Evolutionary conservation across 768 basidiomycete species (phyloP), one percentile per base, ranked within the genome.

Genomic region (Mycena alexandri): DNA sequence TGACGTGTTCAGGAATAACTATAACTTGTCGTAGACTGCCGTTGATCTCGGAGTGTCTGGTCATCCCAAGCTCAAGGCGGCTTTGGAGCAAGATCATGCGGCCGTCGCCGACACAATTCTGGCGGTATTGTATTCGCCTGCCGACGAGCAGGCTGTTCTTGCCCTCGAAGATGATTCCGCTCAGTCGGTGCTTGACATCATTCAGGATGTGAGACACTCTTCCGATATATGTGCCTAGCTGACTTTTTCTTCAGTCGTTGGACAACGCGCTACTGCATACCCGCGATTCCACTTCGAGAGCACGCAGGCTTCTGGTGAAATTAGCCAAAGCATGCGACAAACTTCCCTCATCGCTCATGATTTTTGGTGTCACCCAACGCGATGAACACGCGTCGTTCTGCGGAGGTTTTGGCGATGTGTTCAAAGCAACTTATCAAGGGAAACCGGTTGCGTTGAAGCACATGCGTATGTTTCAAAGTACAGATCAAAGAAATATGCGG

Each of bases 181-280:
- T 0, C 70, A 71, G 38, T 64, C 66, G 3, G 14, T 71, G 17
- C 60, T 71, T 25, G 70, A 71, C 34, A 68, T 71, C 41, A 25
- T 68, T 7, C 70, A 71, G 56, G 22, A 64, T 58, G 70, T 71
- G 24, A 6, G 64, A 11, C 4, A 2, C 38, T 38, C 2, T 38
- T 10, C 14, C 11, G 5, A 38, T 11, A 11, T 9, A 14, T 38
- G 38, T 38, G 4, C 14, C 11, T 38, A 2, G 13, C 36, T 54
- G 24, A 64, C 19, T 7, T 25, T 19, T 24, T 53, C 34, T 24
- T 22, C 58, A 67, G 65, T 55, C 54, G 25, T 44, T 67, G 22
- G 65, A 67, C 29, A 54, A 34, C 17, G 65, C 52, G 7, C 46
- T 67, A 1, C 22, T 67, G 17, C 59, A 17, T 9, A 59, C 58